Evolutionary conservation across 2,329 filamentous ascomycete genomes (phyloP).

Genomic region (Exophiala calicioides): DNA sequence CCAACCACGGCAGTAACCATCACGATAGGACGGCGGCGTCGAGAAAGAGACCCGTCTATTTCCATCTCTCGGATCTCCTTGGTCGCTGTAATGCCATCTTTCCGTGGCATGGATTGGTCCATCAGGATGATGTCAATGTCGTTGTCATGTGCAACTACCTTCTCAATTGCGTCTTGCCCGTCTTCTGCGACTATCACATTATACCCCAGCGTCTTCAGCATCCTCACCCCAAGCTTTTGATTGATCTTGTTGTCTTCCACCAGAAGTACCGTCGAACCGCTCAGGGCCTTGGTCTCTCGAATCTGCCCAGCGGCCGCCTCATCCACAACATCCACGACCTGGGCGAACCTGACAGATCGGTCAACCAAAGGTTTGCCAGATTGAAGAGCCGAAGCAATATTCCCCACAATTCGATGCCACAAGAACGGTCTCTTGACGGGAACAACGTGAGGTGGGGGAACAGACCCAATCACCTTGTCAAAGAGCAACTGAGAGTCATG

Average conservation of each 20-base stretch:
- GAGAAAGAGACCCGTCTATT: conserved; percentile 32
- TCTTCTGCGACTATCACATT: conserved; percentile 49
- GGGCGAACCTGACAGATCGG: conserved; percentile 33
- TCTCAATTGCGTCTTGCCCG: conserved; percentile 34
- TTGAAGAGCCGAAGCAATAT: conserved; percentile 20
- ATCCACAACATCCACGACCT: conserved; percentile 31
- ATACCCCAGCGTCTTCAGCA: conserved; percentile 69
- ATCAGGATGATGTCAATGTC: conserved; percentile 35
- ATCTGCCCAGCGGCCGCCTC: conserved; percentile 9
- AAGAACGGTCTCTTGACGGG: conserved; percentile 33
- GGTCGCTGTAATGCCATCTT: conserved; percentile 36
- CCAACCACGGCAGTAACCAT: conserved; percentile 37
- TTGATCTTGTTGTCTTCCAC: conserved; percentile 55
- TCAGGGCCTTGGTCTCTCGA: conserved; percentile 18
- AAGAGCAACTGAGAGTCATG: conserved; percentile 32
- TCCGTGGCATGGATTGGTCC: conserved; percentile 39
- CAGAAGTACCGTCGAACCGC: conserved; percentile 62
- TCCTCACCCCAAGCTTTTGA: conserved; percentile 64
- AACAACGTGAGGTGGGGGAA: conserved; percentile 30
- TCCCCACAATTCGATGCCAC: conserved; percentile 34
- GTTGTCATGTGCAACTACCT: conserved; percentile 31
- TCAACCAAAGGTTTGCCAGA: conserved; percentile 15
- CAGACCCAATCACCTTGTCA: conserved; percentile 26
- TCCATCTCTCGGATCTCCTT: conserved; percentile 37
- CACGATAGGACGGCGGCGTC: conserved; percentile 32